A percentile compares a stretch with the other conserved stretches of the same genome.
These are phyloP conservation scores for Capsicum chinense DNA, from an alignment of 257 asterid genomes.

Conservation along the genomic window DNA sequence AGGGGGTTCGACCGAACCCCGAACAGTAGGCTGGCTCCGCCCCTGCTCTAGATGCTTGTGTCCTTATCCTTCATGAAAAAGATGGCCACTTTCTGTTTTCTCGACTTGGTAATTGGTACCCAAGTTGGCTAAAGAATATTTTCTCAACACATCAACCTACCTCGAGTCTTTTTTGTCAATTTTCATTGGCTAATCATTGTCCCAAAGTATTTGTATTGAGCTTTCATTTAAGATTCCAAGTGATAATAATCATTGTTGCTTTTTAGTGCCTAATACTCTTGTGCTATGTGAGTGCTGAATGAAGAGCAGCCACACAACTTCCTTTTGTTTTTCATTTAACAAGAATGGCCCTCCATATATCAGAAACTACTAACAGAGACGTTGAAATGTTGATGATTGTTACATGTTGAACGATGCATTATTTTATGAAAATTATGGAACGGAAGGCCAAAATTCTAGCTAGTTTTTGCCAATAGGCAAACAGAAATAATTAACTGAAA, in stretches of 20 bases:
- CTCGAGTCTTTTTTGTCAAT: constrained; percentile 13
- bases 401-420: background rate
- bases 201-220: constrained; percentile 8
- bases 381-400: background rate
- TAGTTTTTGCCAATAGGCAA: background rate
- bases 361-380: background rate
- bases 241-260: constrained; percentile 21
- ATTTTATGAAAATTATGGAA: constrained; percentile 1
- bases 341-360: background rate
- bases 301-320: constrained; percentile 19
- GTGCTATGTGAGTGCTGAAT: constrained; percentile 13
- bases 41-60: background rate
- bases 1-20: no score
- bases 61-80: background rate
- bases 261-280: constrained; percentile 19
- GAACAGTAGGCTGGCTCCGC: no score
- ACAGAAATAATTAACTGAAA: background rate
- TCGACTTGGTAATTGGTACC: background rate
- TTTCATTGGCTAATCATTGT: constrained; percentile 30
- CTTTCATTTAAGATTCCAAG: constrained; percentile 21
- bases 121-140: constrained; percentile 26
- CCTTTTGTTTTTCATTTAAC: background rate
- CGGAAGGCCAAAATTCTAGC: background rate
- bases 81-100: constrained; percentile 5
- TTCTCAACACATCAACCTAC: background rate